phyloP scores from a whole-genome alignment of 495 filamentous ascomycete genomes.

The Apodospora peruviana region DNA sequence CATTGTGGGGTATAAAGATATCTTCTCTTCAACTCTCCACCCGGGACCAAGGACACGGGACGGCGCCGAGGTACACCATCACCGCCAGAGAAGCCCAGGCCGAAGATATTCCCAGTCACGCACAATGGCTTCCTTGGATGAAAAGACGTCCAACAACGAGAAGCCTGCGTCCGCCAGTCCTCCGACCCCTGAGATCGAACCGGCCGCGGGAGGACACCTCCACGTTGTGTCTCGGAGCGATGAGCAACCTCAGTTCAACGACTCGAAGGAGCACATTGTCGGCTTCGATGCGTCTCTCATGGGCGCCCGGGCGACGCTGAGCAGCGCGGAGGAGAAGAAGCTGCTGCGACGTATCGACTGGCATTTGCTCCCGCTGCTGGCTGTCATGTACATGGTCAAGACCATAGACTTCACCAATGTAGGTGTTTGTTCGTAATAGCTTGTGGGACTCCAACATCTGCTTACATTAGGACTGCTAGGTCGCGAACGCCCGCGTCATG shows the following conservation, averaged over 20 bases:
- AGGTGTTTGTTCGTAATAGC: too few species aligned
- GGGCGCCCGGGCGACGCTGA: slow-evolving; percentile 16
- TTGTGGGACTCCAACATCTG: too few species aligned
- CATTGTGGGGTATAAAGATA: too few species aligned
- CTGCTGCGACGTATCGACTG: slow-evolving; percentile 40
- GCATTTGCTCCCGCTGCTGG: slow-evolving; percentile 38
- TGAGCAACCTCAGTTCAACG: background rate
- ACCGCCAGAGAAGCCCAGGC: too few species aligned
- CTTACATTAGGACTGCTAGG: too few species aligned
- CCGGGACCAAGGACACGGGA: too few species aligned
- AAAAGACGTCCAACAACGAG: background rate
- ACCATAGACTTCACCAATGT: slow-evolving; percentile 39
- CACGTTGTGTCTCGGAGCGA: background rate
- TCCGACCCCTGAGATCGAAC: background rate
- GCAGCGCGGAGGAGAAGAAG: slow-evolving; percentile 36
- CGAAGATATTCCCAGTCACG: too few species aligned
- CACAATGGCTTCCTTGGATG: background rate
- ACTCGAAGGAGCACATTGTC: background rate
- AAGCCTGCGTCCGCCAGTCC: background rate
- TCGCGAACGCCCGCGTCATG: slow-evolving; percentile 39
- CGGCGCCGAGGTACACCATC: too few species aligned
- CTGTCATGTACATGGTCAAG: slow-evolving; percentile 42
- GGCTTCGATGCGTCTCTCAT: slow-evolving; percentile 2
- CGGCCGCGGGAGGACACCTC: background rate
- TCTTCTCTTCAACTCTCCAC: too few species aligned